phyloP scores from a whole-genome alignment of 177 flowering plant species.

The Tripterygium wilfordii region DNA sequence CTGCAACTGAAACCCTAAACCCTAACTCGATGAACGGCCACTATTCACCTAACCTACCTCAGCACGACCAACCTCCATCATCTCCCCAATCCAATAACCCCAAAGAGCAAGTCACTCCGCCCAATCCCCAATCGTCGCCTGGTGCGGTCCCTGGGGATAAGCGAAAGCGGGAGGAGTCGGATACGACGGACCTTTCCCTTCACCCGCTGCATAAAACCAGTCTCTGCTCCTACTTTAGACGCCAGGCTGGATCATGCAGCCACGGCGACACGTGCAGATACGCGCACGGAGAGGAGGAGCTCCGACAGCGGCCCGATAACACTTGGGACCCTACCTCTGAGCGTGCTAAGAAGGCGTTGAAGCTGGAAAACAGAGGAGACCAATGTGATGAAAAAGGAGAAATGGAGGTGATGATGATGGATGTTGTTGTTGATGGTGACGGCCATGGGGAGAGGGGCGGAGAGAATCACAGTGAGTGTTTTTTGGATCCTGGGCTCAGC shows the following conservation, averaged over 20 bases:
- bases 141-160: conserved; percentile 35
- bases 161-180: conserved; percentile 38
- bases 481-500: conserved; percentile 28
- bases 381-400: conserved; percentile 8
- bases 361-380: conserved; percentile 24
- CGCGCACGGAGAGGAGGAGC: conserved; percentile 89
- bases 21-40: conserved; percentile 9
- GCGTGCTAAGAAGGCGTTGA: conserved; percentile 63
- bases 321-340: conserved; percentile 98
- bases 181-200: conserved; percentile 11
- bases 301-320: conserved; percentile 64
- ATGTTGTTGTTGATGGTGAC: conserved; percentile 25
- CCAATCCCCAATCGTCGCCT: conserved; percentile 5
- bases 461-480: conserved; percentile 17
- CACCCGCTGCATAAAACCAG: conserved; percentile 78
- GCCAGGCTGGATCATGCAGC: conserved; percentile 49
- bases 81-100: not conserved
- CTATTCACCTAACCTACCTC: conserved; percentile 12
- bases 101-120: not conserved
- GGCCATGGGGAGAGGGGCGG: conserved; percentile 7
- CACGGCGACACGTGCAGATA: conserved; percentile 72
- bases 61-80: not conserved
- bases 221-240: conserved; percentile 80
- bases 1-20: conserved; percentile 16
- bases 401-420: conserved; percentile 29